These are phyloP conservation scores for Ophiostoma angusticollis DNA, from an alignment of 2,329 filamentous ascomycete species.

Conservation along the genomic window DNA sequence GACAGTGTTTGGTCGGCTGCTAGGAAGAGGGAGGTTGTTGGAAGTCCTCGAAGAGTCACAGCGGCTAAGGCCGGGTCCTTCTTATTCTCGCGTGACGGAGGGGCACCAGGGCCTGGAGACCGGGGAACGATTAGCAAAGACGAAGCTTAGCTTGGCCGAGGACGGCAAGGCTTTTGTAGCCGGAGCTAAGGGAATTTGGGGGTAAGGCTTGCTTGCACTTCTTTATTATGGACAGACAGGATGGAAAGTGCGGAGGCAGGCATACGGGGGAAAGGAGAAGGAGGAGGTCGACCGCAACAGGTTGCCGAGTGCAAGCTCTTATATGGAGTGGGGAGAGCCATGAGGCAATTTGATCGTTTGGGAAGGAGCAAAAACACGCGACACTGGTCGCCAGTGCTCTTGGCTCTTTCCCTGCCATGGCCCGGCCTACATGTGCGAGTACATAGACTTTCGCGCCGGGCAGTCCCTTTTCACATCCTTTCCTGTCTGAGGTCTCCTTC, in stretches of 20 bases:
- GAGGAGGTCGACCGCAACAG: background rate
- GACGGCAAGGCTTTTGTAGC: too few species aligned
- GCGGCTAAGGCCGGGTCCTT: slow-evolving; percentile 5
- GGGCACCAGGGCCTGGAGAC: background rate
- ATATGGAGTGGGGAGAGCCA: background rate
- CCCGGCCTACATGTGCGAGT: too few species aligned
- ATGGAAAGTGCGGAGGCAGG: too few species aligned
- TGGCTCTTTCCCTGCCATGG: slow-evolving; percentile 1
- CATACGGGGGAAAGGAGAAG: too few species aligned
- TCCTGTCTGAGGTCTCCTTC: too few species aligned
- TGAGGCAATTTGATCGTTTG: slow-evolving; percentile 8
- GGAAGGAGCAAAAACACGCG: background rate
- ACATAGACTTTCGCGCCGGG: too few species aligned
- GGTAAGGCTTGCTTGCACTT: too few species aligned
- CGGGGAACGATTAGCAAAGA: background rate
- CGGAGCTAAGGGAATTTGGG: too few species aligned
- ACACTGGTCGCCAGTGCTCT: background rate
- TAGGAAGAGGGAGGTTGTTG: slow-evolving; percentile 2
- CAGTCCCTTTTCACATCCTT: too few species aligned
- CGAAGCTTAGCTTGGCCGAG: background rate
- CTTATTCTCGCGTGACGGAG: background rate
- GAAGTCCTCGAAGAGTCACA: slow-evolving; percentile 3
- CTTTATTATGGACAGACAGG: too few species aligned
- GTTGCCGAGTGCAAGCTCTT: too few species aligned
- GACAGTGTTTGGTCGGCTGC: background rate